Conservation (phyloP, 805 yeast species). For the Suhomyces emberorum region DNA sequence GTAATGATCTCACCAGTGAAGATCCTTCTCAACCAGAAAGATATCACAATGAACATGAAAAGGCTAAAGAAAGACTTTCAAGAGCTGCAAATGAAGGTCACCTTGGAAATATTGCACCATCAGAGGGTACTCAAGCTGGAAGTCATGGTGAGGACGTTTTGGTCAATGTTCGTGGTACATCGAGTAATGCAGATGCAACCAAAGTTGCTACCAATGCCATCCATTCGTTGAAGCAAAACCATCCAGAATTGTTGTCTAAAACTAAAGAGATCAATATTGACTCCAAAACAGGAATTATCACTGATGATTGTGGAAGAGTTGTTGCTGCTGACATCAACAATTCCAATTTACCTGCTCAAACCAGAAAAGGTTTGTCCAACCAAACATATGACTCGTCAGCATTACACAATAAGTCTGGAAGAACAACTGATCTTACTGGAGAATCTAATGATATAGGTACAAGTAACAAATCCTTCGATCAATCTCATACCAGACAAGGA, state of each 20-base stretch:
- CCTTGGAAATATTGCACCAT: slow-evolving; percentile 4
- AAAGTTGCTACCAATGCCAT: slow-evolving; percentile 27
- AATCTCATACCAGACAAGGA: neutral
- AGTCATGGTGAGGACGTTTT: slow-evolving; percentile 16
- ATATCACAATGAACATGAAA: slow-evolving; percentile 5
- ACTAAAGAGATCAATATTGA: slow-evolving; percentile 28
- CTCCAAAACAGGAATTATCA: slow-evolving; percentile 26
- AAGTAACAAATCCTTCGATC: neutral
- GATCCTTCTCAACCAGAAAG: slow-evolving; percentile 6
- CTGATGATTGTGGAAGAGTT: slow-evolving; percentile 2
- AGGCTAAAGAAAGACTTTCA: slow-evolving; percentile 4
- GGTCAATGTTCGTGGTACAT: slow-evolving; percentile 30
- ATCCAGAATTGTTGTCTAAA: slow-evolving; percentile 18
- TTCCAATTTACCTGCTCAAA: neutral
- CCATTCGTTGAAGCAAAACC: slow-evolving; percentile 15
- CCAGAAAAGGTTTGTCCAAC: neutral
- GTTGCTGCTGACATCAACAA: neutral
- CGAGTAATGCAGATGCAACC: slow-evolving; percentile 23
- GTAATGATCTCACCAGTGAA: slow-evolving; percentile 1
- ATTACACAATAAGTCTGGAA: neutral
- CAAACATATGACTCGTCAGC: neutral
- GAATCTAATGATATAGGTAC: neutral
- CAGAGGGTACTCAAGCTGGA: neutral
- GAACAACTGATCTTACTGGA: neutral
- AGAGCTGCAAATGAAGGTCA: slow-evolving; percentile 4